Evolutionary conservation across 2,329 filamentous ascomycete species (phyloP).

Genomic region (Graphilbum fragrans): DNA sequence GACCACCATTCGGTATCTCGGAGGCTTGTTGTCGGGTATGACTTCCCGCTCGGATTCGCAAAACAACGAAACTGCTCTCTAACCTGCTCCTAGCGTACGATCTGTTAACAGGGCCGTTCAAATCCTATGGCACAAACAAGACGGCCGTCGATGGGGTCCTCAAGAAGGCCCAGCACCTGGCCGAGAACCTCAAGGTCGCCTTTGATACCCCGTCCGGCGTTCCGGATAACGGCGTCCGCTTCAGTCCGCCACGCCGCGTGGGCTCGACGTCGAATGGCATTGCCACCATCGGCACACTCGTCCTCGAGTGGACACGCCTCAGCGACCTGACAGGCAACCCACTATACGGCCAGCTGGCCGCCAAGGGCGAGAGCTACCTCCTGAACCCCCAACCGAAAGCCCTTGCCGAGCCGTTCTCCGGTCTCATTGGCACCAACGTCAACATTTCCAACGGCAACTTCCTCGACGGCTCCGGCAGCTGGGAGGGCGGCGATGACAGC

Average conservation of each 20-base stretch:
- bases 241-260: constrained; percentile 38
- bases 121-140: constrained; percentile 25
- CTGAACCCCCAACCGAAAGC: constrained; percentile 46
- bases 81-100: constrained; percentile 41
- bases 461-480: constrained; percentile 55
- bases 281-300: constrained; percentile 64
- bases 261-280: constrained; percentile 52
- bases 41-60: constrained; percentile 1
- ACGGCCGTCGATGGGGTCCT: constrained; percentile 47
- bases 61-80: neutral
- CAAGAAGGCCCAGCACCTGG: constrained; percentile 54
- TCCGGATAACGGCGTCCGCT: constrained; percentile 56
- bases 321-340: constrained; percentile 60
- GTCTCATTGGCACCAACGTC: constrained; percentile 59
- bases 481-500: constrained; percentile 65
- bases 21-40: constrained; percentile 65
- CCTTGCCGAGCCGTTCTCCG: constrained; percentile 60
- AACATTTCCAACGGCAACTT: constrained; percentile 55
- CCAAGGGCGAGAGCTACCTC: constrained; percentile 58
- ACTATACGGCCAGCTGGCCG: constrained; percentile 53
- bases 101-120: constrained; percentile 56
- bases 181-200: constrained; percentile 61
- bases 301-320: constrained; percentile 75
- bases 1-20: constrained; percentile 81
- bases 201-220: constrained; percentile 69